phyloP scores from a whole-genome alignment of 164 flowering plant genomes.

The Protea cynaroides region DNA sequence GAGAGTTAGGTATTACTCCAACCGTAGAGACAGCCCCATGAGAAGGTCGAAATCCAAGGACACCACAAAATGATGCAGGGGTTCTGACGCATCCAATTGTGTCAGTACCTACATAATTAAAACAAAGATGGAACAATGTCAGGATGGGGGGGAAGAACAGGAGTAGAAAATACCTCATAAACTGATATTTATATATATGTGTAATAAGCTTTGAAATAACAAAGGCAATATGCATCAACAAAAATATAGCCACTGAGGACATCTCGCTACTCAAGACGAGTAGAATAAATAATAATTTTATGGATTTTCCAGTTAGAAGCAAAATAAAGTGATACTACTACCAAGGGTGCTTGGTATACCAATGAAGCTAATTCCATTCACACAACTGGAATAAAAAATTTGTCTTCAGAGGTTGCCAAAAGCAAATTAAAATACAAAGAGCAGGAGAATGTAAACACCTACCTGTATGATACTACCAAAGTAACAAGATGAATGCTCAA shows the following conservation, averaged over 20 bases:
- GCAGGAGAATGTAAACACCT: too few relatives aligned
- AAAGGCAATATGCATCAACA: too few relatives aligned
- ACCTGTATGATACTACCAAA: too few relatives aligned
- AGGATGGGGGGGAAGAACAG: neutral
- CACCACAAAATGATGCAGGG: conserved; percentile 91
- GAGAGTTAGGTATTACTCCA: conserved; percentile 80
- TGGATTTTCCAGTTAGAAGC: neutral
- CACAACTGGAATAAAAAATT: too few relatives aligned
- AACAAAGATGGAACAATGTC: neutral
- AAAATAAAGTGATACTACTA: neutral
- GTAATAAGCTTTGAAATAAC: neutral
- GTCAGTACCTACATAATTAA: conserved; percentile 63
- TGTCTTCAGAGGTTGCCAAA: too few relatives aligned
- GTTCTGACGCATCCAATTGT: conserved; percentile 72
- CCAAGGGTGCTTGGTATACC: too few relatives aligned
- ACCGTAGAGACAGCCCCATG: conserved; percentile 69
- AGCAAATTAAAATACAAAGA: too few relatives aligned
- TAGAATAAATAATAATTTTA: neutral
- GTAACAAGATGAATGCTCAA: neutral
- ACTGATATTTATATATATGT: neutral
- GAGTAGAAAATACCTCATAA: neutral
- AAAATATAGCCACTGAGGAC: neutral
- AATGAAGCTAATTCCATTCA: too few relatives aligned
- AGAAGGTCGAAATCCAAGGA: conserved; percentile 84
- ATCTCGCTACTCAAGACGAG: neutral